Evolutionary conservation across 2,329 filamentous ascomycete genomes (phyloP), one percentile per base, ranked within the genome.

Genomic region (Colletotrichum salicis): DNA sequence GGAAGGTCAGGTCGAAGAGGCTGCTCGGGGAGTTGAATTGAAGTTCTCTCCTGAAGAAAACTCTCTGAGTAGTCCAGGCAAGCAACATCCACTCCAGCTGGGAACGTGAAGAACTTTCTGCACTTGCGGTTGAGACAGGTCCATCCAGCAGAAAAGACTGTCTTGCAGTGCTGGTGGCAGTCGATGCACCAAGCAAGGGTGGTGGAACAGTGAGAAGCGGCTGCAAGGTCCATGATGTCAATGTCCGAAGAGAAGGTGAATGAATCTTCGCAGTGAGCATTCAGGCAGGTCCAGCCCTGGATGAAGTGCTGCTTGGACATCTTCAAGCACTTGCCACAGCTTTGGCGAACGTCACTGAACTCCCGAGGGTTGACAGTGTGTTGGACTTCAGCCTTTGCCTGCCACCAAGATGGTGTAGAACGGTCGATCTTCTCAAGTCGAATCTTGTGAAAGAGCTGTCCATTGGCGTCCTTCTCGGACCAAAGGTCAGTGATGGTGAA

Each of bases 401-500:
- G 80, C 90, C 90, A 94, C 91, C 89, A 93, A 41, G 89, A 90
- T 27, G 80, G 81, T 12, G 81, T 79, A 0, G 35, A 55, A 15
- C 68, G 77, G 70, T 90, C 79, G 0, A 93, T 80, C 72, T 92
- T 92, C 78, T 95, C 90, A 4, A 94, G 86, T 0, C 92, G 88
- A 31, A 92, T 85, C 73, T 89, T 90, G 75, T 88, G 86, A 0
- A 80, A 74, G 1, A 75, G 77, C 6, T 80, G 76, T 2, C 77
- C 78, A 1, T 83, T 73, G 5, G 57, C 54, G 13, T 82, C 82
- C 71, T 84, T 86, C 75, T 95, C 93, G 12, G 81, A 84, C 93
- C 93, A 95, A 0, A 94, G 83, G 60, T 92, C 83, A 0, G 91
- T 92, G 13, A 93, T 83, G 60, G 90, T 88, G 78, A 93, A 95